Percentiles rank a stretch among this genome's conserved stretches.
phyloP scores from a whole-genome alignment of 805 yeast genomes.

The Debaryomyces castellii region DNA sequence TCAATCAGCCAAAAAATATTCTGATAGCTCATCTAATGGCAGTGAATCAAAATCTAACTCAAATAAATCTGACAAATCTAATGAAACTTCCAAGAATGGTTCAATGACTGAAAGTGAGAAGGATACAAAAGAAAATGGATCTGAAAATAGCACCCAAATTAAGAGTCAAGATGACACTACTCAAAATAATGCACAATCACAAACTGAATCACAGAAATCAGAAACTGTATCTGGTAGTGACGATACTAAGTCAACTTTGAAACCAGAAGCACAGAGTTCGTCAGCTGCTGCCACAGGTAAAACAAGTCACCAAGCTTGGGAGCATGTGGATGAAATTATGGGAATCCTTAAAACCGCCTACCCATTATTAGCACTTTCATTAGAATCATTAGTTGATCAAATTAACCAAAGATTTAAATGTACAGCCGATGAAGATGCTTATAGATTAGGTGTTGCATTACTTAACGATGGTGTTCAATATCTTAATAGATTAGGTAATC shows the following conservation, averaged over 20 bases:
- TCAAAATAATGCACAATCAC: neutral
- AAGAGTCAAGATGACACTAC: neutral
- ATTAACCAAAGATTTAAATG: conserved; percentile 91
- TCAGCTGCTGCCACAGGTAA: neutral
- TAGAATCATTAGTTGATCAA: conserved; percentile 95
- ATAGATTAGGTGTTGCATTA: conserved; percentile 86
- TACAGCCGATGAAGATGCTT: conserved; percentile 93
- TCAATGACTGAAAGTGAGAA: neutral
- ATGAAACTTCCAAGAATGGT: conserved; percentile 1
- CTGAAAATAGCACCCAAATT: neutral
- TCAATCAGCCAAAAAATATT: neutral
- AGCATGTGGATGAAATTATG: conserved; percentile 87
- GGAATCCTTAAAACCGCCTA: conserved; percentile 95
- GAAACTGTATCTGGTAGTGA: neutral
- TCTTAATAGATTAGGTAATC: conserved; percentile 80
- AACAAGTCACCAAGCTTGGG: conserved; percentile 76
- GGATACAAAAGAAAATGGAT: neutral
- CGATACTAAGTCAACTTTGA: neutral
- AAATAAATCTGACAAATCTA: neutral
- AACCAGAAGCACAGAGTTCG: neutral
- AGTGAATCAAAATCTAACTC: neutral
- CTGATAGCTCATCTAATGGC: conserved; percentile 1
- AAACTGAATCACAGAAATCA: neutral
- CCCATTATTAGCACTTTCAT: conserved; percentile 86
- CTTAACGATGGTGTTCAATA: conserved; percentile 92